Base-by-base conservation (phyloP, 2,329 filamentous ascomycete genomes). In the Pyricularia pennisetigena region DNA sequence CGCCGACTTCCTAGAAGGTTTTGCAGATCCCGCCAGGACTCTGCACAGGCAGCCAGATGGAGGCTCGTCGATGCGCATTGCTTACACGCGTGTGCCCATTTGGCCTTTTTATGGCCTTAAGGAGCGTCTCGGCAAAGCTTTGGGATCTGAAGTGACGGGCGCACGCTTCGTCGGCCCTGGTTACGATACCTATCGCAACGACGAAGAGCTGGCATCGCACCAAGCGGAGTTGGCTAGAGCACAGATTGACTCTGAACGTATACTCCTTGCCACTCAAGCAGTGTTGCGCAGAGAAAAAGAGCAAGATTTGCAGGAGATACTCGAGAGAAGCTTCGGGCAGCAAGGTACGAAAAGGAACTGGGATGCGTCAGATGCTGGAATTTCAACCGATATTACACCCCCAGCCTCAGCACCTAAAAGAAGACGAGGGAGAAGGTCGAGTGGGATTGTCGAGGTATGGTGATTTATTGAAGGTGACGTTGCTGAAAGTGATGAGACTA, bases 101-200 rank as follows among this genome's bases (percentile, higher is more conserved):
- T 87, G 83, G 83, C 85, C 85, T 0, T 78, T 86, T 6, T 73
- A 85, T 0, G 85, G 85, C 4, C 78, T 88, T 7, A 82, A 82
- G 69, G 84, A 87, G 73, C 81, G 85, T 6, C 77, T 88, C 0
- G 83, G 83, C 57, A 80, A 80, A 70, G 85, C 83, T 3, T 75
- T 88, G 0, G 85, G 85, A 8, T 74, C 76, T 23, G 83, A 85
- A 3, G 71, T 86, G 14, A 81, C 85, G 4, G 84, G 84, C 26
- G 73, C 78, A 2, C 63, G 70, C 10, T 76, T 76, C 28, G 70
- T 73, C 6, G 65, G 29, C n/a, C 12, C 28, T n/a, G 29, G 57
- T 14, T 67, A 62, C 28, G 68, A 71, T 57, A 74, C 69, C 23
- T 70, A 59, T n/a, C 68, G 68, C 65, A 62, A 57, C 2, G 62